Percentiles rank a stretch among this genome's conserved stretches.
These are phyloP conservation scores for Rhizopus delemar DNA, from an alignment of 371 early-diverging fungal genomes.

Conservation along the genomic window DNA sequence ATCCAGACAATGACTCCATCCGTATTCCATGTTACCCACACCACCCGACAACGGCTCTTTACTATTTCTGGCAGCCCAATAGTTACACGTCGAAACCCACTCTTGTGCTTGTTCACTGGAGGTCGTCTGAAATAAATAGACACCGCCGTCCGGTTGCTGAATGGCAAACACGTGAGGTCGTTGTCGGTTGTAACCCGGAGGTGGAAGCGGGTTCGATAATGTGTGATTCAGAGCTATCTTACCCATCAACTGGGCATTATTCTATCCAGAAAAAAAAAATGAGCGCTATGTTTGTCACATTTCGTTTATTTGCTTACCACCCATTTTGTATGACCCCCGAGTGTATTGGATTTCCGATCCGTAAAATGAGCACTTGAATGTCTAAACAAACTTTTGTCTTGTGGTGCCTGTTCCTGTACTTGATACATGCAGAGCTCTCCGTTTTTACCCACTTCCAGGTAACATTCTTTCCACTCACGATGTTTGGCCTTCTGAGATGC, in stretches of 20 bases:
- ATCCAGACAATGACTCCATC: slow-evolving; percentile 78
- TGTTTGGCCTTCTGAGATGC: slow-evolving; percentile 76
- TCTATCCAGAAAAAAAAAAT: slow-evolving; percentile 18
- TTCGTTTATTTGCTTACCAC: too few species aligned
- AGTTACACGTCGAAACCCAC: slow-evolving; percentile 89
- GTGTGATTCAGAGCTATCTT: slow-evolving; percentile 79
- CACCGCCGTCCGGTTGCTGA: slow-evolving; percentile 78
- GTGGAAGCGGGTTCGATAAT: slow-evolving; percentile 76
- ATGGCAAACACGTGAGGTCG: slow-evolving; percentile 86
- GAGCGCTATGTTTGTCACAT: too few species aligned
- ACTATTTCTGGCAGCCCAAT: slow-evolving; percentile 90
- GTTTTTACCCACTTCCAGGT: slow-evolving; percentile 67
- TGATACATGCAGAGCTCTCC: slow-evolving; percentile 83
- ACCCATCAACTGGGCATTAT: slow-evolving; percentile 50
- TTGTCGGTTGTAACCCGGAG: slow-evolving; percentile 79
- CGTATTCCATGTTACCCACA: slow-evolving; percentile 86
- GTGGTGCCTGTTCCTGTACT: slow-evolving; percentile 44
- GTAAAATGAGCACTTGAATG: too few species aligned
- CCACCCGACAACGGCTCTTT: slow-evolving; percentile 89
- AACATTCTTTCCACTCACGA: slow-evolving; percentile 85
- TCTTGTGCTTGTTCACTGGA: slow-evolving; percentile 70
- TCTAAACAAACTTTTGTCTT: neutral
- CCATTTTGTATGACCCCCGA: too few species aligned
- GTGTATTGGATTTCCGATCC: neutral
- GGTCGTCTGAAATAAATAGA: slow-evolving; percentile 82